Evolutionary conservation across 148 eudicot species (phyloP), one percentile per base, ranked within the genome.

Genomic region (Tetragonia tetragonoides): DNA sequence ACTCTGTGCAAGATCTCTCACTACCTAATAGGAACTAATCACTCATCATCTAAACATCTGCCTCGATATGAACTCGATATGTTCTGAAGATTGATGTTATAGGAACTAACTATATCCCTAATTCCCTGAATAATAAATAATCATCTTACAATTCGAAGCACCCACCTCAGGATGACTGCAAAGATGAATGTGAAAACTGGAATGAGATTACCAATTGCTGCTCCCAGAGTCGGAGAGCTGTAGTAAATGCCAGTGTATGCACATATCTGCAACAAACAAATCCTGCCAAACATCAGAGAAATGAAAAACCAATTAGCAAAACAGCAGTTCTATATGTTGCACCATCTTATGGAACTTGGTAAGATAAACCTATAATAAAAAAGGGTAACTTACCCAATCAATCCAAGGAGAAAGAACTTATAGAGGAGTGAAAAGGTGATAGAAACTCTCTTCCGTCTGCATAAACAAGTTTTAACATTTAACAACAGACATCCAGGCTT

Each of bases 151-250:
- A 38, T 11, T 51, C 12, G 38, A 54, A 28, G 69, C 38, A 61
- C 62, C 15, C 42, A 90, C 94, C 92, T 85, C 74, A 89, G 79
- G 65, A 80, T 47, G 72, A 90, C 80, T 4, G 93, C 94, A 47
- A 92, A 84, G 44, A 90, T 70, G 77, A 92, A 92, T 12, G 97
- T 92, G 64, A 87, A 86, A 75, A 78, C 90, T 6, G 92, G 92
- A n/a, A 83, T 83, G 24, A 90, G 85, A 70, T 90, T 92, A 77
- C 88, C 87, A 81, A 90, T 79, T 41, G 97, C 90, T 4, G 97
- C 80, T n/a, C 87, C 88, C 24, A 92, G 81, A 5, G 92, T 88
- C n/a, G 97, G 91, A 74, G 88, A 89, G 77, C 91, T 89, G 68
- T 87, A 88, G 14, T 77, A 78, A 68, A 92, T 87, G 10, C 94